Evolutionary conservation across 202 grass and related monocot genomes (phyloP).

Genomic region (Musa balbisiana): DNA sequence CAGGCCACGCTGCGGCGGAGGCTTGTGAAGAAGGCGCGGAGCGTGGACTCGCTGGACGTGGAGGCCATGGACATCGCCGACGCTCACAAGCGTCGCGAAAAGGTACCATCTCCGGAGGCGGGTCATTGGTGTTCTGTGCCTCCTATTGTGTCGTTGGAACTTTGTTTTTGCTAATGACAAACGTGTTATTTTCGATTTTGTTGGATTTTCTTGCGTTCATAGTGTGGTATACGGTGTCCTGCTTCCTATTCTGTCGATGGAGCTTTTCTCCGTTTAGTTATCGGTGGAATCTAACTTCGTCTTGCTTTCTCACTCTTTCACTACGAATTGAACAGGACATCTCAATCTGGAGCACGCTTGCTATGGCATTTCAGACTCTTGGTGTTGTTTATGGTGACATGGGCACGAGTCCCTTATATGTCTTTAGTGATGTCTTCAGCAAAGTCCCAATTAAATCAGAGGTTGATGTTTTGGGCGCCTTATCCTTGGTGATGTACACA

Average conservation of each 20-base stretch:
- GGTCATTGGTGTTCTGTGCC: neutral
- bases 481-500: conserved; percentile 92
- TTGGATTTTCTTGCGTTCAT: neutral
- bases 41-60: conserved; percentile 86
- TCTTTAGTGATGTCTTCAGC: conserved; percentile 96
- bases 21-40: conserved; percentile 46
- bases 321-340: conserved; percentile 35
- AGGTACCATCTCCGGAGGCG: conserved; percentile 28
- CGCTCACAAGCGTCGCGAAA: conserved; percentile 37
- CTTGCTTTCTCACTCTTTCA: conserved; percentile 16
- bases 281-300: conserved; percentile 8
- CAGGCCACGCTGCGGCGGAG: conserved; percentile 47
- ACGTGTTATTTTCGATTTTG: neutral
- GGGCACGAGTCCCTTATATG: conserved; percentile 92
- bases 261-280: neutral
- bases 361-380: conserved; percentile 93
- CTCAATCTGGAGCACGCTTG: conserved; percentile 46
- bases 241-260: neutral
- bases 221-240: no score
- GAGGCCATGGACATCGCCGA: conserved; percentile 71
- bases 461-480: conserved; percentile 69
- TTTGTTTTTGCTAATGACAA: neutral
- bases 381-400: conserved; percentile 95
- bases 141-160: neutral
- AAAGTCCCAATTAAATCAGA: conserved; percentile 94